Base-by-base conservation (phyloP, 116 monocot species). In the Cymodocea nodosa region DNA sequence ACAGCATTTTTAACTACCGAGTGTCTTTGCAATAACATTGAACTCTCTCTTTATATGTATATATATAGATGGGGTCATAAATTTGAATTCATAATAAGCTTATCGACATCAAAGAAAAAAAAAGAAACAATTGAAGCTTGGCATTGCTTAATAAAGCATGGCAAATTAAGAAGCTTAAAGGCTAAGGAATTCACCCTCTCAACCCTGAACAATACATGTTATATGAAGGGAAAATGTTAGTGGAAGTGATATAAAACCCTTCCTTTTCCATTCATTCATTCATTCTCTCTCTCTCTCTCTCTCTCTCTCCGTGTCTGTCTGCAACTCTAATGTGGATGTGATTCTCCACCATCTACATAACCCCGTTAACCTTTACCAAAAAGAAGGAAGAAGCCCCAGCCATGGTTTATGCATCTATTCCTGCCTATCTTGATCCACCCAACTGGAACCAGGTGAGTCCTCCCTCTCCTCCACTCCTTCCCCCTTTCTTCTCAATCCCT, bases 381-480 rank as follows among this genome's bases (percentile, higher is more conserved):
- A 73, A 64, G 60, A 75, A 52, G 74, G 50, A 73, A 73, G 56
- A 22, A 70, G 51, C 22, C 62, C 69, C 62, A 62, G 58, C 83
- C 78, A 90, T 90, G 89, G 85, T 77, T 72, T 84, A 84, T 50
- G 59, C 84, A 65, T 88, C 88, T 63, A 65, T 88, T 82, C 81
- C 84, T 57, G 65, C 68, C 71, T 88, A 89, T 71, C 69, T 81
- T 56, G 89, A 89, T 89, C 85, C 85, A 66, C 83, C 85, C 65
- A 81, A 79, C 67, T 89, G 89, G 89, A 85, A 83, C 82, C 84
- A 82, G 82, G 77, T 80, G 68, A 75, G 56, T 72, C n/a, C 39
- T 67, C 62, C 50, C 50, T 3, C 55, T 24, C 23, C 14, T 67
- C 36, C 39, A 14, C 68, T 60, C 48, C 64, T 53, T 64, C 55